These are phyloP conservation scores for Trichoderma atroviride DNA, from an alignment of 2,329 filamentous ascomycete species.

Conservation along the genomic window DNA sequence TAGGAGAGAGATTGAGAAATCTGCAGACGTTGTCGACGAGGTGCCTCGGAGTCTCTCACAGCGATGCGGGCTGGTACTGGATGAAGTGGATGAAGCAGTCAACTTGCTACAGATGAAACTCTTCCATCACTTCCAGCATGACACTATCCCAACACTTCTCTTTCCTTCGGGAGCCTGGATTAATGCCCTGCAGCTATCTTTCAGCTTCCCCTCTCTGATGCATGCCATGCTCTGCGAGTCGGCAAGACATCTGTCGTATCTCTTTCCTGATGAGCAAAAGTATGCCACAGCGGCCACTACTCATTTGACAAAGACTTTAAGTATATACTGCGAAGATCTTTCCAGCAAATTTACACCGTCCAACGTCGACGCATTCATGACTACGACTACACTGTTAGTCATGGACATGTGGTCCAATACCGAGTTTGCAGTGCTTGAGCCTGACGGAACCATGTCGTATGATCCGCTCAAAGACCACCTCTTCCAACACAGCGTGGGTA, in stretches of 20 bases:
- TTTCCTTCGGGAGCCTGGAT: background rate
- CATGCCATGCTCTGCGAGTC: slow-evolving; percentile 1
- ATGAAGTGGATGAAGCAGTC: background rate
- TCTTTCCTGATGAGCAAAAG: background rate
- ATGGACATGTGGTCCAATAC: background rate
- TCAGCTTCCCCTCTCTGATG: slow-evolving; percentile 7
- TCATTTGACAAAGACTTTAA: background rate
- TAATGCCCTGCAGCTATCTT: background rate
- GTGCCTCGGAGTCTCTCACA: background rate
- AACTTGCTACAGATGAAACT: background rate
- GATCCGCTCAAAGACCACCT: background rate
- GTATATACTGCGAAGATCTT: background rate
- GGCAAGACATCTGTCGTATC: background rate
- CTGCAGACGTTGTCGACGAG: background rate
- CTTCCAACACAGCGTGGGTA: background rate
- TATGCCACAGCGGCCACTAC: background rate
- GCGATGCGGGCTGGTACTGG: background rate
- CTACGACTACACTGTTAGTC: background rate
- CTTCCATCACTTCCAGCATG: background rate
- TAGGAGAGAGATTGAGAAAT: background rate
- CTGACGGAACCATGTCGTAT: background rate
- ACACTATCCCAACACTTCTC: background rate
- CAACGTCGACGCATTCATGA: background rate
- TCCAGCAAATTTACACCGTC: background rate
- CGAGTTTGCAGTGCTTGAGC: background rate